A percentile compares a stretch with the other conserved stretches of the same genome.
phyloP scores from a whole-genome alignment of 176 grass and related monocot species.

The Panicum miliaceum region DNA sequence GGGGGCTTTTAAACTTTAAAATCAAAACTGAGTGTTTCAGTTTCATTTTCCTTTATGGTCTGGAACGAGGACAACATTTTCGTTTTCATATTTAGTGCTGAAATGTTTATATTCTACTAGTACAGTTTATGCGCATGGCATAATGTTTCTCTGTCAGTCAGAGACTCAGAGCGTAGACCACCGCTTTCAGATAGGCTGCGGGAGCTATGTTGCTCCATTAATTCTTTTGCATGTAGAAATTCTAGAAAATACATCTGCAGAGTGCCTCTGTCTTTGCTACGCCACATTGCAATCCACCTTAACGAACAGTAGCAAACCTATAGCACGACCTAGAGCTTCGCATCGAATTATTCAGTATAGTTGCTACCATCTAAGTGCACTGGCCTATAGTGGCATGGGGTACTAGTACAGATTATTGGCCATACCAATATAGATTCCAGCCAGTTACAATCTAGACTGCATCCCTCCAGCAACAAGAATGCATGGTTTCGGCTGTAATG shows the following conservation, averaged over 20 bases:
- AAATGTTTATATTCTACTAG: not conserved
- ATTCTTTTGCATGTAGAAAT: too few species aligned
- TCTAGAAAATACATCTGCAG: too few species aligned
- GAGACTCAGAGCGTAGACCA: not conserved
- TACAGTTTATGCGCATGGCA: too few species aligned
- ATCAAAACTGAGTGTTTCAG: not conserved
- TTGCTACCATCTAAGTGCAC: not conserved
- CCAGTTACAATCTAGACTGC: slow-evolving; percentile 65
- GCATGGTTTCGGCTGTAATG: slow-evolving; percentile 93
- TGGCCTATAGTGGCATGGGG: not conserved
- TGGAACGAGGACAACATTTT: not conserved
- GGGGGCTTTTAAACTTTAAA: not conserved
- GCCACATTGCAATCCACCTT: not conserved
- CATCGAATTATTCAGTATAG: not conserved
- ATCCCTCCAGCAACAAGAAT: slow-evolving; percentile 83
- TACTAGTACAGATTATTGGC: slow-evolving; percentile 3
- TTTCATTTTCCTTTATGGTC: not conserved
- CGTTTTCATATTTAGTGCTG: not conserved
- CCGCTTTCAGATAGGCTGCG: too few species aligned
- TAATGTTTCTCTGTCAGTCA: not conserved
- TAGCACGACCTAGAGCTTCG: slow-evolving; percentile 5
- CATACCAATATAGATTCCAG: not conserved
- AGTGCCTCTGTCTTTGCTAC: not conserved
- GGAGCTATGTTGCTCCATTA: too few species aligned
- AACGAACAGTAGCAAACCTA: not conserved